Base-by-base conservation (phyloP, 2,329 filamentous ascomycete genomes). In the Sporothrix globosa region DNA sequence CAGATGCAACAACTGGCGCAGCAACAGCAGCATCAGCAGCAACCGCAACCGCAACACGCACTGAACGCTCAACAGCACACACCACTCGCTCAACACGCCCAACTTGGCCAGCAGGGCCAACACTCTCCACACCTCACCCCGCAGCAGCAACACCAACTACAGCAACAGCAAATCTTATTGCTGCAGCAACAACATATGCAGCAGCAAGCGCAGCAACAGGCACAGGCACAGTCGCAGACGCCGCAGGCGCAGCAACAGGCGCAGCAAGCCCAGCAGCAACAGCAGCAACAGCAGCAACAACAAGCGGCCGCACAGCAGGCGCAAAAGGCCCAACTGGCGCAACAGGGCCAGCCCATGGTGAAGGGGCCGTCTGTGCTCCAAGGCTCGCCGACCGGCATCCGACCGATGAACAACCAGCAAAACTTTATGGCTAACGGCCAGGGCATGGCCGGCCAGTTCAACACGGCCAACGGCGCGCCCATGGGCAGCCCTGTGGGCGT, bases 361-460 rank as follows among this genome's bases (percentile, higher is more conserved):
- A 73, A 73, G 69, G 63, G 44, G 1, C 66, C 70, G 3, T 63
- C 75, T 71, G 75, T 77, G 72, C 67, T 79, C 73, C 76, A 82
- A 71, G 78, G 71, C 13, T 78, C 77, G 1, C 76, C 77, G 2
- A 74, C 73, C 1, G 76, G 73, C 11, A 76, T 78, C 70, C 76
- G 83, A 46, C 81, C 81, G 48, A 76, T 86, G 61, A 84, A 82
- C 72, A 84, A 82, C 72, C 85, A 87, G 74, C 85, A 86, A 74
- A 83, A 78, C 69, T 87, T 84, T 71, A 77, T 87, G 71, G 83
- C 82, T 50, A 86, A 84, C 72, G 82, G 83, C 2, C 85, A 86
- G 70, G 82, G 82, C 24, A 83, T 85, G 79, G 83, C 87, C 81
- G 81, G 84, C 3, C 81, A 81, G 6, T 86, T 84, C 74, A 83